These are phyloP conservation scores for Amanita brunnescens DNA, from an alignment of 768 basidiomycete species.

Conservation along the genomic window DNA sequence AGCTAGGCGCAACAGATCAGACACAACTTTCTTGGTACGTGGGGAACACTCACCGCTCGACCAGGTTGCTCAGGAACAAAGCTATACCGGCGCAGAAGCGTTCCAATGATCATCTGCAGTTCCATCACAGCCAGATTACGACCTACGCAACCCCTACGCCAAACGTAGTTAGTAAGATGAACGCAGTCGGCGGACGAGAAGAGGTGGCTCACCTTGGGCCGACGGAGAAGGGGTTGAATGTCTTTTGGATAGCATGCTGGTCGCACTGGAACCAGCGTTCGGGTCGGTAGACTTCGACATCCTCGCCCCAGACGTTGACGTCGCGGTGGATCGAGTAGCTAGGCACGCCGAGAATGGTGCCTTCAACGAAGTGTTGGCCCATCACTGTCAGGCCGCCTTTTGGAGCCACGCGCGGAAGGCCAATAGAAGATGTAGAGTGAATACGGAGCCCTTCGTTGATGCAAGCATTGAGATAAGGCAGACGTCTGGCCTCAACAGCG, in stretches of 20 bases:
- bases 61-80: constrained; percentile 58
- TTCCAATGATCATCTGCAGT: constrained; percentile 71
- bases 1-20: constrained; percentile 31
- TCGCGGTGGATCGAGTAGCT: constrained; percentile 81
- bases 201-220: constrained; percentile 55
- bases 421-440: constrained; percentile 78
- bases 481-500: constrained; percentile 59
- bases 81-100: constrained; percentile 67
- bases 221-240: constrained; percentile 81
- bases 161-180: not conserved
- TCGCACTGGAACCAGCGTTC: constrained; percentile 82
- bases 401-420: constrained; percentile 77
- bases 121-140: constrained; percentile 77
- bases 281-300: constrained; percentile 65
- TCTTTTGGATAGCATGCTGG: constrained; percentile 48
- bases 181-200: constrained; percentile 2
- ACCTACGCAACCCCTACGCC: constrained; percentile 68
- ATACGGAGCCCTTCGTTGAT: constrained; percentile 81
- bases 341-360: constrained; percentile 73
- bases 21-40: not conserved
- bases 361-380: constrained; percentile 55
- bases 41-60: constrained; percentile 35
- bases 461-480: constrained; percentile 79
- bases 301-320: constrained; percentile 64
- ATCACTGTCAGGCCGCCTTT: constrained; percentile 61